phyloP scores from a whole-genome alignment of 169 alveolate genomes.

The Perkinsus marinus region DNA sequence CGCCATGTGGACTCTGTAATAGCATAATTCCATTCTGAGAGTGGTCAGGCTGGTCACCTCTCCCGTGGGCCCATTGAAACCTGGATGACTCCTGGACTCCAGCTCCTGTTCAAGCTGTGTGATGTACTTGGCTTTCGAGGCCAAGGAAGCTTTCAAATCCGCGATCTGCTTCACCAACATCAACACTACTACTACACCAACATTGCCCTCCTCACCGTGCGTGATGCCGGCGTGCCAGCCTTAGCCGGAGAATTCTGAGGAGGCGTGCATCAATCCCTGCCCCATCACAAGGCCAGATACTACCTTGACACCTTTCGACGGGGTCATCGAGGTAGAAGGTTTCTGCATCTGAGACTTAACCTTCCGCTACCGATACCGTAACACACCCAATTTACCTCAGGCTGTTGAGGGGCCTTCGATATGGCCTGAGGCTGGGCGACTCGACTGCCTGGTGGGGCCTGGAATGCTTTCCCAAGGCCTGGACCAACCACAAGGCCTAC shows the following conservation, averaged over 20 bases:
- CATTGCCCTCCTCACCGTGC: neutral
- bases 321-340: no score
- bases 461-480: no score
- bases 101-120: neutral
- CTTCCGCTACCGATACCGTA: no score
- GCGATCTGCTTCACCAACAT: neutral
- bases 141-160: neutral
- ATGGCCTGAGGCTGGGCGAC: no score
- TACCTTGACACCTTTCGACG: no score
- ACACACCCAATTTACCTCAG: no score
- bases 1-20: neutral
- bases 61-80: neutral
- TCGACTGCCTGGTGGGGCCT: no score
- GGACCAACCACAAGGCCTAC: no score
- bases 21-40: neutral
- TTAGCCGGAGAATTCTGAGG: neutral
- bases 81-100: neutral
- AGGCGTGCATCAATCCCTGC: neutral
- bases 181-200: neutral
- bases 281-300: no score
- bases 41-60: neutral
- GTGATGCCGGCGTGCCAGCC: neutral
- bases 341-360: no score
- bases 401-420: no score
- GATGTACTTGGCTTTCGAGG: neutral